Conservation (phyloP, 1,284 basidiomycete species). For the Cryptococcus hybrid region DNA sequence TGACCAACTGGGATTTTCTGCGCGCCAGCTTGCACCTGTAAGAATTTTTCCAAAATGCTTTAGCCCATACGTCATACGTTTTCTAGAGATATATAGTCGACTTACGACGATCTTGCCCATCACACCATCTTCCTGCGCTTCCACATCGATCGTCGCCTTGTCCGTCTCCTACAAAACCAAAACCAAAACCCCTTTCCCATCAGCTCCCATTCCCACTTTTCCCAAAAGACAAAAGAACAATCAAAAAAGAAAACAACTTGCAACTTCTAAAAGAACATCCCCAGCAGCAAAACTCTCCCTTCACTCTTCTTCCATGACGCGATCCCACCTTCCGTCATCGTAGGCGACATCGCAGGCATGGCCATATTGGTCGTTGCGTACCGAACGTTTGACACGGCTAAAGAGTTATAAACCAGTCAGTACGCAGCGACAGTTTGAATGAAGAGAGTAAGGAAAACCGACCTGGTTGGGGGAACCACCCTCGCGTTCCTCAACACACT, state of each 20-base stretch:
- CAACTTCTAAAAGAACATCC: constrained; percentile 88
- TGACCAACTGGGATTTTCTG: constrained; percentile 86
- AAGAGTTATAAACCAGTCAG: background rate
- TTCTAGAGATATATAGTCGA: background rate
- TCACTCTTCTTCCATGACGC: constrained; percentile 88
- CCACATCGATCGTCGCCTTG: constrained; percentile 99
- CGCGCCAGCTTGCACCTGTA: constrained; percentile 71
- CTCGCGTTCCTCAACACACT: background rate
- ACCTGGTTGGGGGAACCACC: background rate
- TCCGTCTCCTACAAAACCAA: constrained; percentile 68
- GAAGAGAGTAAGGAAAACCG: constrained; percentile 26
- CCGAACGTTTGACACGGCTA: constrained; percentile 41
- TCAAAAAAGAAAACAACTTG: constrained; percentile 52
- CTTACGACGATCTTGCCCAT: constrained; percentile 85
- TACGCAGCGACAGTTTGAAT: too few species aligned
- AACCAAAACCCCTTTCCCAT: constrained; percentile 52
- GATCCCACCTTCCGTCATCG: constrained; percentile 97
- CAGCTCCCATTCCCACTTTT: background rate
- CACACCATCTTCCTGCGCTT: constrained; percentile 94
- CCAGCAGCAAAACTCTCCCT: constrained; percentile 78
- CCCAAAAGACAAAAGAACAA: background rate
- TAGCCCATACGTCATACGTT: background rate
- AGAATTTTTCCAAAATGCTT: constrained; percentile 28
- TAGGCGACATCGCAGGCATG: constrained; percentile 98
- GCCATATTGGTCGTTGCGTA: constrained; percentile 66